Evolutionary conservation across 23 red algal genomes (phyloP).

Genomic region (Gracilaria gracilis): DNA sequence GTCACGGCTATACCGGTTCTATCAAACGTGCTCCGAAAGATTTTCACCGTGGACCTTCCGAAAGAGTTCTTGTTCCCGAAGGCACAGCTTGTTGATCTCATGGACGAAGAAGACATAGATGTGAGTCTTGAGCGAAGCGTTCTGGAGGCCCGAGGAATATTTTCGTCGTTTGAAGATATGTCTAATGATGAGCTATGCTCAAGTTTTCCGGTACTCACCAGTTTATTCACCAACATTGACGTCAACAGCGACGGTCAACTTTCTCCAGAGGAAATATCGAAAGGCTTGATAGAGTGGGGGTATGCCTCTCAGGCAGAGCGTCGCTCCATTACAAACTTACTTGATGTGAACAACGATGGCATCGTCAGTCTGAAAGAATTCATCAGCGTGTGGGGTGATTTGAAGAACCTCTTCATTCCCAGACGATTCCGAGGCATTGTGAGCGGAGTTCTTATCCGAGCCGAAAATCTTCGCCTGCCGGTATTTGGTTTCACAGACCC

Average conservation of each 20-base stretch:
- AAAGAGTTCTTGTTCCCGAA: constrained; percentile 66
- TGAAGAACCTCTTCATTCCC: constrained; percentile 57
- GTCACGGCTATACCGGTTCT: constrained; percentile 66
- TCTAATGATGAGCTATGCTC: constrained; percentile 23
- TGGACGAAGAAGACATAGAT: constrained; percentile 3
- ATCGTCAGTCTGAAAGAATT: constrained; percentile 47
- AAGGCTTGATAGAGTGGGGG: constrained; percentile 66
- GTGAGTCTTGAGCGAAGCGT: not conserved
- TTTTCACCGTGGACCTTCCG: constrained; percentile 59
- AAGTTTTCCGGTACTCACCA: constrained; percentile 19
- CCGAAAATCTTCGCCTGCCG: constrained; percentile 52
- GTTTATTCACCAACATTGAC: constrained; percentile 50
- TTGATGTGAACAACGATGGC: constrained; percentile 50
- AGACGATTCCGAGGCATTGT: constrained; percentile 46
- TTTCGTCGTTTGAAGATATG: not conserved
- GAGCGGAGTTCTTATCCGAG: constrained; percentile 33
- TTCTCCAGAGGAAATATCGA: constrained; percentile 39
- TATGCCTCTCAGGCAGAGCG: constrained; percentile 56
- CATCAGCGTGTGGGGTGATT: constrained; percentile 44
- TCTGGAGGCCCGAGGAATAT: not conserved
- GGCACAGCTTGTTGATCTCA: constrained; percentile 34
- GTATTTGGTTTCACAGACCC: constrained; percentile 48
- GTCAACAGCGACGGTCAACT: constrained; percentile 59
- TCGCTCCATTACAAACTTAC: constrained; percentile 24
- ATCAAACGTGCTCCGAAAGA: constrained; percentile 35